Percentiles rank a stretch among this genome's conserved stretches.
Conservation (phyloP, 2,329 filamentous ascomycete species). For the Botrytis hyacinthi region DNA sequence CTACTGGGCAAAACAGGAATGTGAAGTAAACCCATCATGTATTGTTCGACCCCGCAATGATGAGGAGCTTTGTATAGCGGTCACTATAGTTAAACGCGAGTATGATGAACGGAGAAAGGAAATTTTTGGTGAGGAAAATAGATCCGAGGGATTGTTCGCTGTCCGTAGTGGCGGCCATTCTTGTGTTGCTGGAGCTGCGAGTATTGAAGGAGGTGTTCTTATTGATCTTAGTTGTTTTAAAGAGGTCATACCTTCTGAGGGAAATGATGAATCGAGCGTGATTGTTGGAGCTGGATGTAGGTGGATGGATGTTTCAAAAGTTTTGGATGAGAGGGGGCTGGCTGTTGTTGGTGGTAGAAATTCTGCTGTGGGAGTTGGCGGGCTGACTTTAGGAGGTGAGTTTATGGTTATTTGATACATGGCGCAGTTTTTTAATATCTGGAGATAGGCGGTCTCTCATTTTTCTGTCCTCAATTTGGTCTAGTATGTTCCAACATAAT, state of each 20-base stretch:
- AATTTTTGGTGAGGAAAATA: background rate
- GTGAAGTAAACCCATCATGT: constrained; percentile 18
- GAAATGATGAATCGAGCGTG: constrained; percentile 33
- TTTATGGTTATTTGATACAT: background rate
- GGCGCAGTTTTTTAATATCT: background rate
- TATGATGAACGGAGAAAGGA: background rate
- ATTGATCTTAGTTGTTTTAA: constrained; percentile 46
- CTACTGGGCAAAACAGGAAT: constrained; percentile 24
- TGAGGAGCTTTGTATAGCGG: constrained; percentile 14
- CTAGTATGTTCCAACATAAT: constrained; percentile 27
- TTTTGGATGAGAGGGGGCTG: constrained; percentile 34
- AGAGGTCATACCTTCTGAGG: constrained; percentile 32
- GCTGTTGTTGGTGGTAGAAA: constrained; percentile 43
- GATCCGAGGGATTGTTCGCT: constrained; percentile 24
- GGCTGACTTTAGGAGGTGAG: constrained; percentile 29
- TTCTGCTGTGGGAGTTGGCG: constrained; percentile 29
- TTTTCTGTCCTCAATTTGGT: constrained; percentile 28
- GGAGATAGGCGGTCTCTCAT: constrained; percentile 25
- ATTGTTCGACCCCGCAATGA: constrained; percentile 21
- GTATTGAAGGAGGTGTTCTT: constrained; percentile 48
- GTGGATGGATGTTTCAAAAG: constrained; percentile 39
- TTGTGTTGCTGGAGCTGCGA: constrained; percentile 47
- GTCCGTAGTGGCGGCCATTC: constrained; percentile 33
- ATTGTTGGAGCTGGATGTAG: constrained; percentile 41
- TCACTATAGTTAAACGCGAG: constrained; percentile 18